These are phyloP conservation scores for Entomophthora muscae DNA, from an alignment of 371 early-diverging fungal genomes.

Conservation along the genomic window DNA sequence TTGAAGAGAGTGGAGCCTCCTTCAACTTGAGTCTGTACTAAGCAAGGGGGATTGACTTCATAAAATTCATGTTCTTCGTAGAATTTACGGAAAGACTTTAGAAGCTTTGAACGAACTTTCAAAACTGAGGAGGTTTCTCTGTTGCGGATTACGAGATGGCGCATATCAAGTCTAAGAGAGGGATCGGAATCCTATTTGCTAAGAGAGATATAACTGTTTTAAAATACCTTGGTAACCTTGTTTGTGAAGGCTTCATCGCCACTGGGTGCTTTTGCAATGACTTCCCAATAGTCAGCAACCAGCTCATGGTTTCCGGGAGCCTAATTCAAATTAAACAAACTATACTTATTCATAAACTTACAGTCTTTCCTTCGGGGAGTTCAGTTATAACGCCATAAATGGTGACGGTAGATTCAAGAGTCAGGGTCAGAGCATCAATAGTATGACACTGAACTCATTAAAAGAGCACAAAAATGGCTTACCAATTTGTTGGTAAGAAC, in stretches of 20 bases:
- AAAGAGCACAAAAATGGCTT: slow-evolving; percentile 13
- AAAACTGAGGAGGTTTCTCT: slow-evolving; percentile 81
- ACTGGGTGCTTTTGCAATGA: slow-evolving; percentile 83
- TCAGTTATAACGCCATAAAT: slow-evolving; percentile 73
- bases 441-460: slow-evolving; percentile 63
- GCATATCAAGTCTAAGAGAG: slow-evolving; percentile 76
- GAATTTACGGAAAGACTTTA: slow-evolving; percentile 90
- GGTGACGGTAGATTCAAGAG: slow-evolving; percentile 79
- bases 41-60: slow-evolving; percentile 97
- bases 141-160: slow-evolving; percentile 95
- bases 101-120: slow-evolving; percentile 71
- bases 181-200: slow-evolving; percentile 62
- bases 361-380: slow-evolving; percentile 84
- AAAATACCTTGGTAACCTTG: slow-evolving; percentile 51
- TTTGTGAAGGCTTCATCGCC: slow-evolving; percentile 87
- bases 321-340: slow-evolving; percentile 15
- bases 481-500: slow-evolving; percentile 74
- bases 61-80: slow-evolving; percentile 66
- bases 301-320: slow-evolving; percentile 95
- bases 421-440: slow-evolving; percentile 82
- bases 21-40: slow-evolving; percentile 99
- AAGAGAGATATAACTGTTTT: background rate
- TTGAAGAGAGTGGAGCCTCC: slow-evolving; percentile 97
- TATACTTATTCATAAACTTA: slow-evolving; percentile 13
- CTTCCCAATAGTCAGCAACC: slow-evolving; percentile 89